These are phyloP conservation scores for Blastobotrys robertii DNA, from an alignment of 805 yeast genomes.

Conservation along the genomic window DNA sequence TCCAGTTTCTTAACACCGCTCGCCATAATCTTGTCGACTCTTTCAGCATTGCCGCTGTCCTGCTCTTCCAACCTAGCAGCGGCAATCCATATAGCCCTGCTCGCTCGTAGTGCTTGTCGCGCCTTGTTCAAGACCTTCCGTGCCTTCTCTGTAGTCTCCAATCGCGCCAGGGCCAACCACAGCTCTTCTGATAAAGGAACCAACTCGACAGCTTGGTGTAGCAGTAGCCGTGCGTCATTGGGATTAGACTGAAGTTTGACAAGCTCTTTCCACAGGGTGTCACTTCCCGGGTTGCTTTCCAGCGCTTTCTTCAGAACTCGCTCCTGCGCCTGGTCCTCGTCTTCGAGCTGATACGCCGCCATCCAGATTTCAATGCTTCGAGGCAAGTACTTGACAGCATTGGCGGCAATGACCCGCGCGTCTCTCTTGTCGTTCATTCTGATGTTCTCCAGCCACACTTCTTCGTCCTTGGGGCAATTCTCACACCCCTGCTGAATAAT, in stretches of 20 bases:
- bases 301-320: conserved; percentile 62
- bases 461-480: conserved; percentile 54
- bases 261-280: conserved; percentile 58
- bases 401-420: conserved; percentile 51
- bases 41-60: conserved; percentile 27
- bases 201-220: conserved; percentile 57
- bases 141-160: conserved; percentile 39
- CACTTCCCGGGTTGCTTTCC: conserved; percentile 49
- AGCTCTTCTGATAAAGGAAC: conserved; percentile 55
- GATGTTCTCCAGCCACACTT: conserved; percentile 75
- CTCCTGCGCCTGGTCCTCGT: conserved; percentile 41
- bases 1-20: conserved; percentile 40
- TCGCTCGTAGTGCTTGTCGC: conserved; percentile 40
- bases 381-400: conserved; percentile 51
- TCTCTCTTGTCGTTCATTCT: conserved; percentile 45
- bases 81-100: conserved; percentile 54
- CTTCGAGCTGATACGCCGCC: conserved; percentile 58
- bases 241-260: conserved; percentile 49
- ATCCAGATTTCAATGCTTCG: conserved; percentile 61
- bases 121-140: conserved; percentile 50
- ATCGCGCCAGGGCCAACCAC: conserved; percentile 50
- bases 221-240: conserved; percentile 41
- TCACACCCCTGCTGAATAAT: conserved; percentile 68
- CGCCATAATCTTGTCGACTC: conserved; percentile 36
- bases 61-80: conserved; percentile 63